Percentiles rank a stretch among this genome's conserved stretches.
Conservation (phyloP, 257 asterid genomes). For the Nicotiana paniculata region DNA sequence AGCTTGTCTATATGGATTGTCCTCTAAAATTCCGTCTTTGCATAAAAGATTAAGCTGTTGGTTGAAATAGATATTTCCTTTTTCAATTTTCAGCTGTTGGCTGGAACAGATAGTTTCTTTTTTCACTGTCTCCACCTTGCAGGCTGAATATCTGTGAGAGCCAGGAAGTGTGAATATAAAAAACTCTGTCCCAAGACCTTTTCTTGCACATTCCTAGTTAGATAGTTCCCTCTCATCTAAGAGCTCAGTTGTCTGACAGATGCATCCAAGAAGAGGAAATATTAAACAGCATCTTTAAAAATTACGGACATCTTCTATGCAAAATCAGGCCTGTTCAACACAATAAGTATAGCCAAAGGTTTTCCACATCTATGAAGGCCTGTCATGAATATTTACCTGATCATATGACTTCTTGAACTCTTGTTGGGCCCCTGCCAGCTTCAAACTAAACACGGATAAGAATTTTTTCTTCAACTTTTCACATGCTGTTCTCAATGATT, state of each 20-base stretch:
- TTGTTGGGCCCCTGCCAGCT: constrained; percentile 59
- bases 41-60: neutral
- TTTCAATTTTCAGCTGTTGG: neutral
- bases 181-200: neutral
- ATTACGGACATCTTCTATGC: neutral
- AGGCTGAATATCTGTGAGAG: neutral
- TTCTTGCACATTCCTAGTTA: neutral
- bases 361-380: constrained; percentile 8
- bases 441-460: constrained; percentile 58
- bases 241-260: neutral
- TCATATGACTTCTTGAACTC: constrained; percentile 71
- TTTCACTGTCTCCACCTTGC: neutral
- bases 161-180: neutral
- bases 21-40: neutral
- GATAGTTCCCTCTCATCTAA: neutral
- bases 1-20: neutral
- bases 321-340: no score
- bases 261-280: neutral
- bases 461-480: constrained; percentile 65
- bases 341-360: neutral
- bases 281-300: neutral
- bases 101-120: neutral
- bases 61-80: neutral
- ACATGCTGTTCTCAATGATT: constrained; percentile 40
- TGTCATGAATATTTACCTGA: constrained; percentile 53